A percentile compares a stretch with the other conserved stretches of the same genome.
Evolutionary conservation across 345 rosid genomes (phyloP).

Genomic region (Barbarea vulgaris): DNA sequence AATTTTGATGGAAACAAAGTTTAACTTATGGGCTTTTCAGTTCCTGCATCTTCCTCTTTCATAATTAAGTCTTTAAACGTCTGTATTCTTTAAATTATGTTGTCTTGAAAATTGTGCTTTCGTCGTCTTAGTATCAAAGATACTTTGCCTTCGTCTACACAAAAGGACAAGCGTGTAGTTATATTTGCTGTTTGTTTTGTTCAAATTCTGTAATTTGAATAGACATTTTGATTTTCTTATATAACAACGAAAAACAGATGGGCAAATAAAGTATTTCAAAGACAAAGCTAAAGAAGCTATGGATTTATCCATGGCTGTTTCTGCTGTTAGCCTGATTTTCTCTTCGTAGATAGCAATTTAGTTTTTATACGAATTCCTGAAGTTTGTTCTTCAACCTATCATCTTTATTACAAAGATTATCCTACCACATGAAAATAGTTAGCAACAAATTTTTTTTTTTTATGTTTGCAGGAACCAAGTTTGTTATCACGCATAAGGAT

Average conservation of each 20-base stretch:
- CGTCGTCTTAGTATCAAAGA: neutral
- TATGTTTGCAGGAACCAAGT: slow-evolving; percentile 71
- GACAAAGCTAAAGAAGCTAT: neutral
- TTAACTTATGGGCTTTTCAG: neutral
- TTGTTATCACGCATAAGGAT: slow-evolving; percentile 71
- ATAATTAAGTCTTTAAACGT: neutral
- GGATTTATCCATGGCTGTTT: neutral
- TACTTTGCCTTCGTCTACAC: neutral
- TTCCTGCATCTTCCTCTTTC: neutral
- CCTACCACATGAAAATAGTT: neutral
- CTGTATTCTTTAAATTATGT: neutral
- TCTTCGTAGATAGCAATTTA: neutral
- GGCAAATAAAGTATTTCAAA: neutral
- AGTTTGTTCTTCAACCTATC: neutral
- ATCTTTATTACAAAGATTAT: neutral
- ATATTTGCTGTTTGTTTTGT: neutral
- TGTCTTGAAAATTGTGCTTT: neutral
- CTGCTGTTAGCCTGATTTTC: neutral
- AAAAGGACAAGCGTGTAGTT: neutral
- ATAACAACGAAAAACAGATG: neutral
- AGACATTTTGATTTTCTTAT: neutral
- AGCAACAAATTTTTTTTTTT: slow-evolving; percentile 4
- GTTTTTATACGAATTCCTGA: neutral
- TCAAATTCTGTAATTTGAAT: neutral
- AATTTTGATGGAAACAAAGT: neutral